Evolutionary conservation across 2,329 filamentous ascomycete genomes (phyloP), one percentile per base, ranked within the genome.

Genomic region (Paramyrothecium roridum): DNA sequence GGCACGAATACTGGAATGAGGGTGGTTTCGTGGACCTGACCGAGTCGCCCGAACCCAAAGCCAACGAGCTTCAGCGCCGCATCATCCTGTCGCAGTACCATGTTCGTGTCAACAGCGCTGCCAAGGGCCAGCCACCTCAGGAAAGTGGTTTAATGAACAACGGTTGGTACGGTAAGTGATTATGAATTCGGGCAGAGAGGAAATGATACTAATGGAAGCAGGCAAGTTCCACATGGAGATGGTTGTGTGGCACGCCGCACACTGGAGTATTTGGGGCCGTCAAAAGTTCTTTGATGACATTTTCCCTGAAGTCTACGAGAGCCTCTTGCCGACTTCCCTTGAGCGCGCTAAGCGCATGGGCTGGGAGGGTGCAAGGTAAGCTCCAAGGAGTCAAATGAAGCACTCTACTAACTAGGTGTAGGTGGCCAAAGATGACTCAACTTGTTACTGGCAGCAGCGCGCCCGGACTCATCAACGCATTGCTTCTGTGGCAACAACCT

Each of bases 401-500:
- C n/a, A 20, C 46, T 8, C 13, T 30, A 13, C 37, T 30, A 50
- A 48, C 22, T 4, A 13, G 23, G 23, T 40, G 16, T 8, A 58
- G 76, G 21, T 73, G 61, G 78, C 79, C 58, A 48, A 81, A 68
- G 53, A 69, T 69, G 66, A 67, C 65, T 1, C 65, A 75, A 10
- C 50, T 59, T 0, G 49, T 57, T 1, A 65, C 60, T 0, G 64
- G 63, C 0, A 52, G 55, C 10, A 67, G 63, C 16, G 64, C 63
- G 0, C 65, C 83, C 1, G 83, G 84, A 2, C 79, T 83, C 58
- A 85, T 86, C 63, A 86, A 86, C 64, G 79, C 77, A 11, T 69
- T 86, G 2, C 70, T 87, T 3, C 80, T 85, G 55, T 86, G 83
- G 83, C 83, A 86, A 60, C 83, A 56, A 61, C 82, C 82, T 8